Conservation (phyloP, 2,329 filamentous ascomycete genomes). For the Alternaria infectoria region DNA sequence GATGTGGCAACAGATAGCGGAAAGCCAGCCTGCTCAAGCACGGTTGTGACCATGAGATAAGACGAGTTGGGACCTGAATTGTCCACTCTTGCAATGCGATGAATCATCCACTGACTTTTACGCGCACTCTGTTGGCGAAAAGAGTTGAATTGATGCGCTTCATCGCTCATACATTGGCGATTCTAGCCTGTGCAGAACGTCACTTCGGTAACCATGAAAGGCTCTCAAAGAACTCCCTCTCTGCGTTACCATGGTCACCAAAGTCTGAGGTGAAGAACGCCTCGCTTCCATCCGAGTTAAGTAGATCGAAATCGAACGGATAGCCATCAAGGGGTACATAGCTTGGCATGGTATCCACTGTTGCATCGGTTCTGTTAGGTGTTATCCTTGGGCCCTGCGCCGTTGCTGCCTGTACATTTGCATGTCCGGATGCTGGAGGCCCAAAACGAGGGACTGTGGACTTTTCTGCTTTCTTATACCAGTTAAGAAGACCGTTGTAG, state of each 20-base stretch:
- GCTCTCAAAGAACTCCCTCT: conserved; percentile 14
- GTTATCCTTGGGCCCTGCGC: background rate
- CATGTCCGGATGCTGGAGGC: background rate
- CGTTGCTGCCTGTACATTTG: background rate
- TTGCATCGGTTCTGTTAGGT: background rate
- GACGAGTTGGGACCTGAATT: background rate
- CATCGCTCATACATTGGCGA: background rate
- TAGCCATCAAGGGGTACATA: conserved; percentile 3
- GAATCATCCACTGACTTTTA: background rate
- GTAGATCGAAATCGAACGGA: conserved; percentile 17
- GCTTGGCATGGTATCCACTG: background rate
- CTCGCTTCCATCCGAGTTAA: conserved; percentile 10
- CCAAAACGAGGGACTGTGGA: background rate
- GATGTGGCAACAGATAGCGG: conserved; percentile 2
- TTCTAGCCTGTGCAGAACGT: background rate
- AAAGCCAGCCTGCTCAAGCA: background rate
- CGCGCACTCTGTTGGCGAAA: background rate
- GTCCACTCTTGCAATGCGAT: background rate
- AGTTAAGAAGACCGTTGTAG: conserved; percentile 10
- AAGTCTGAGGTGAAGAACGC: conserved; percentile 14
- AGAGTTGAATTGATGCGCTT: background rate
- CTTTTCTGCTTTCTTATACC: conserved; percentile 8
- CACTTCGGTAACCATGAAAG: conserved; percentile 5
- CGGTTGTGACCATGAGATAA: background rate
- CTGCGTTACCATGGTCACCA: conserved; percentile 4